Conservation (phyloP, 1,284 basidiomycete species). For the Porodaedalea pini region DNA sequence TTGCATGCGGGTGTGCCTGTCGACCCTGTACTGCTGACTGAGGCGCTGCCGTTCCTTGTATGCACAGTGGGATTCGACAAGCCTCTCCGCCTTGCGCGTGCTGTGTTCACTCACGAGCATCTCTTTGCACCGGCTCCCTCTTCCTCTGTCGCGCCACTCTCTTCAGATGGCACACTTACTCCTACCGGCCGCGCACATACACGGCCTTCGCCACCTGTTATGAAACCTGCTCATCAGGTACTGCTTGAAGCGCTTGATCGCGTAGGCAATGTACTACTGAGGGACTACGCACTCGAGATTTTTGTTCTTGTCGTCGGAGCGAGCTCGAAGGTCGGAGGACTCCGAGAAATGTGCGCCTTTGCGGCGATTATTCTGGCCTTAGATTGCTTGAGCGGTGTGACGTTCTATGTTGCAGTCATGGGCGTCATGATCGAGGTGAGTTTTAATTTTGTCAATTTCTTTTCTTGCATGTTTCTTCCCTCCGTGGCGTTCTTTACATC, state of each 20-base stretch:
- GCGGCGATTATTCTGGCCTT: conserved; percentile 83
- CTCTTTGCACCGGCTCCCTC: conserved; percentile 45
- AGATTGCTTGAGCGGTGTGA: conserved; percentile 88
- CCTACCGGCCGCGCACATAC: conserved; percentile 2
- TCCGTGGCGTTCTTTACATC: conserved; percentile 23
- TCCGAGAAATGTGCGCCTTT: conserved; percentile 93
- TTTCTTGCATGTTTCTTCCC: conserved; percentile 7
- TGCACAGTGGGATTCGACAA: conserved; percentile 99
- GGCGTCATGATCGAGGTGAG: conserved; percentile 92
- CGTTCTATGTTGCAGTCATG: conserved; percentile 87
- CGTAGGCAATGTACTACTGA: conserved; percentile 80
- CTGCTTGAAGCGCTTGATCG: conserved; percentile 80
- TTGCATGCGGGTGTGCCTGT: conserved; percentile 83
- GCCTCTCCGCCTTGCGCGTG: conserved; percentile 86
- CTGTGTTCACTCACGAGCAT: conserved; percentile 87
- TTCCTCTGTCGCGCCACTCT: neutral
- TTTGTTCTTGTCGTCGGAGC: conserved; percentile 87
- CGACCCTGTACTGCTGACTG: conserved; percentile 90
- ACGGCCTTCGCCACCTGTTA: conserved; percentile 28
- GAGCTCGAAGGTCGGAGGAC: conserved; percentile 82
- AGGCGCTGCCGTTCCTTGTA: conserved; percentile 96
- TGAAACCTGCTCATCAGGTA: conserved; percentile 80
- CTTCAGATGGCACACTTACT: conserved; percentile 13
- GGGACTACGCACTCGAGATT: conserved; percentile 93
- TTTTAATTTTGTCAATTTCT: conserved; percentile 22